Conservation (phyloP, 768 basidiomycete species). For the Gloeopeniophorella convolvens region DNA sequence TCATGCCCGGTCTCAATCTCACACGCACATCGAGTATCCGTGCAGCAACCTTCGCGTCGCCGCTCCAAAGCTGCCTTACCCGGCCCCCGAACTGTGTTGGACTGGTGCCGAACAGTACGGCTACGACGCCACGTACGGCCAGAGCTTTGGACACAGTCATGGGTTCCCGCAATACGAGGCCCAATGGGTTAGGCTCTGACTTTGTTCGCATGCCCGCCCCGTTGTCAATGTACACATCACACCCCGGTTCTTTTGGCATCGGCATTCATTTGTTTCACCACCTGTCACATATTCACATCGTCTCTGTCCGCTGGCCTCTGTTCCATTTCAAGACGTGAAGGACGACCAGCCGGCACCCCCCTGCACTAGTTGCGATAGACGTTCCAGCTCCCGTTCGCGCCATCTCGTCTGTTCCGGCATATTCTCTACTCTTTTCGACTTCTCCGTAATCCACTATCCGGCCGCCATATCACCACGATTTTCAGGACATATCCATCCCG, state of each 20-base stretch:
- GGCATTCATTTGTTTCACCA: constrained; percentile 20
- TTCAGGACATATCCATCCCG: constrained; percentile 61
- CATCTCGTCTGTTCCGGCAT: constrained; percentile 26
- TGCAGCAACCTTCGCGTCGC: constrained; percentile 10
- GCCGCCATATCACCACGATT: constrained; percentile 21
- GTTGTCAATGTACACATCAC: constrained; percentile 6
- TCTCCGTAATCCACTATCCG: constrained; percentile 23
- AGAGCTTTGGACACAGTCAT: constrained; percentile 38
- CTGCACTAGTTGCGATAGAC: constrained; percentile 18
- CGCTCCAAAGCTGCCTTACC: constrained; percentile 8
- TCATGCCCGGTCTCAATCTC: constrained; percentile 16
- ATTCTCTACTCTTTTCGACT: constrained; percentile 23
- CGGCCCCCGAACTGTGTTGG: constrained; percentile 20
- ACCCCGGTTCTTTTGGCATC: constrained; percentile 10
- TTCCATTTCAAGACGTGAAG: constrained; percentile 15
- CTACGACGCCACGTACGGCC: constrained; percentile 36
- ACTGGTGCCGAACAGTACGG: constrained; percentile 26
- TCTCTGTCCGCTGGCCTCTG: background rate
- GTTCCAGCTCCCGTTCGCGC: constrained; percentile 26
- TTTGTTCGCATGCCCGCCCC: constrained; percentile 2
- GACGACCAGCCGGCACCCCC: constrained; percentile 17
- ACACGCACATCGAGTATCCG: constrained; percentile 18
- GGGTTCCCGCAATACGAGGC: constrained; percentile 40
- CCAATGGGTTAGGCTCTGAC: constrained; percentile 45
- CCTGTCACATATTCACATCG: constrained; percentile 26